Base-by-base conservation (phyloP, 2,329 filamentous ascomycete species). In the Epichloe festucae region DNA sequence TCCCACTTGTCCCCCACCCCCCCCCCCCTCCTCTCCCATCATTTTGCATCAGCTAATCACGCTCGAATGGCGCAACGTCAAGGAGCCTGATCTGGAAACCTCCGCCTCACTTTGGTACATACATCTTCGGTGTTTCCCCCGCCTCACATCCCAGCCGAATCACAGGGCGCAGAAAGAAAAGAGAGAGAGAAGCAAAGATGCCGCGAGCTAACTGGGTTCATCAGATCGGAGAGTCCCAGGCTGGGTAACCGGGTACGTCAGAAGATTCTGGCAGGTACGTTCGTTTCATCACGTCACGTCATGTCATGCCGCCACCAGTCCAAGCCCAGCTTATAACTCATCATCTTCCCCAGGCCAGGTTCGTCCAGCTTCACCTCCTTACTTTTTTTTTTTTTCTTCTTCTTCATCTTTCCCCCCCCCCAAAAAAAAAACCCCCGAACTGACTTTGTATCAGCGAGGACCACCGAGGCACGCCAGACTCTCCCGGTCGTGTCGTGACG, bases 31-130 rank as follows among this genome's bases (percentile, higher is more conserved):
- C 21, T 23, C 17, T 31, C 2, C 4, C 1, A n/a, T 41, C 21
- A 15, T 31, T 8, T 2, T 19, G 27, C 27, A 35, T 49, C 4
- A 34, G 36, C 19, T 48, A 48, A 46, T 17, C 17, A 17, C 27
- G 23, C 5, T 31, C 27, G 27, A 27, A 14, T 19, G 17, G 35
- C 36, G 42, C 48, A 10, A 46, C 52, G 23, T 44, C 35, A 52
- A 73, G 91, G 71, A 95, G 89, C 67, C 72, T 98, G 65, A 96
- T 98, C 61, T 98, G 90, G 90, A 98, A 97, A 68, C 91, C 93
- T 52, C 93, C 93, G 55, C 93, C 93, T 58, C 87, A 95, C 65
- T 96, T 86, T 66, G 91, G 91, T 96, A 83, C 57, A 27, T 52
- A 17, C 57, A 27, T 52, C 46, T 51, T 31, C 3, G 27, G 17